phyloP scores from a whole-genome alignment of 83 land plant species.

The Diphasiastrum complanatum region DNA sequence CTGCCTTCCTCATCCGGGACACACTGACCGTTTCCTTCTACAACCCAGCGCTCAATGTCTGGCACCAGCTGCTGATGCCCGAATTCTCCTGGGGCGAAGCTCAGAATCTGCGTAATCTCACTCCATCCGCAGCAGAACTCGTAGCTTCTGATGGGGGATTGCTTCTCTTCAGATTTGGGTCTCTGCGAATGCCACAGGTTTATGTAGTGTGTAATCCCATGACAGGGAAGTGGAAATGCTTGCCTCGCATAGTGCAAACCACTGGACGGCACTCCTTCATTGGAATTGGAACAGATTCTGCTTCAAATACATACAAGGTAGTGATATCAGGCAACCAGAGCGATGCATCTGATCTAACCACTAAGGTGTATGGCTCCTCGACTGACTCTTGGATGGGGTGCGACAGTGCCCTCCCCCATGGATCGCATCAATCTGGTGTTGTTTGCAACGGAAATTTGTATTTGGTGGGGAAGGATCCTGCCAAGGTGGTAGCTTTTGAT shows the following conservation, averaged over 20 bases:
- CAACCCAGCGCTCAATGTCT: conserved; percentile 2
- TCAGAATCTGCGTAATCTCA: background rate
- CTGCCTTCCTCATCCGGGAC: background rate
- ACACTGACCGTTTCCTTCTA: background rate
- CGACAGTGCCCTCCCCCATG: background rate
- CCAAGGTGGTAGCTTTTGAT: background rate
- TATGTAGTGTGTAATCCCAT: conserved; percentile 9
- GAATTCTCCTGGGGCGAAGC: background rate
- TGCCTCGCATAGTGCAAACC: conserved; percentile 2
- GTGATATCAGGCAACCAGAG: background rate
- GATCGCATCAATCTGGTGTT: conserved; percentile 1
- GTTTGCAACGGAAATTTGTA: background rate
- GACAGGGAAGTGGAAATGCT: background rate
- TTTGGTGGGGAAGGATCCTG: background rate
- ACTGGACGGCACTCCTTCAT: background rate
- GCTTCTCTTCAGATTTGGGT: conserved; percentile 2
- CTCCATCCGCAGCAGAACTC: background rate
- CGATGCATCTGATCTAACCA: background rate
- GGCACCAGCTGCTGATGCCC: conserved; percentile 14
- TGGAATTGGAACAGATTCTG: background rate
- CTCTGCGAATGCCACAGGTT: background rate
- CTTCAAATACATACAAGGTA: conserved; percentile 1
- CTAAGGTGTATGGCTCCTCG: background rate
- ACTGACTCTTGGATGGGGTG: background rate
- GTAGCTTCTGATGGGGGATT: conserved; percentile 2